phyloP scores from a whole-genome alignment of 1,284 basidiomycete species.

The Moniliella sp. region DNA sequence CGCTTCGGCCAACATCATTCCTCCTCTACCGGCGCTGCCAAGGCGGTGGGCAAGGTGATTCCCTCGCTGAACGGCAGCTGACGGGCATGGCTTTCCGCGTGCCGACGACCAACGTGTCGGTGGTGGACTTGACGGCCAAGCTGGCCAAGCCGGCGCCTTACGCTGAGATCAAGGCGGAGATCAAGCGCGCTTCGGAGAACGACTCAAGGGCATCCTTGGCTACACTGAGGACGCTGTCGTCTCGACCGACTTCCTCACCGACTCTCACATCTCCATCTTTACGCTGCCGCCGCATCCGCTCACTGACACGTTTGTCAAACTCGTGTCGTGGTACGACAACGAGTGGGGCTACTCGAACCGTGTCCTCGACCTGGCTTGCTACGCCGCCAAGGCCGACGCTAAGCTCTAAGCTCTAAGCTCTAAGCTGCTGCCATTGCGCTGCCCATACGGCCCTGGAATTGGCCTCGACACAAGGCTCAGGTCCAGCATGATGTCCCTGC shows the following conservation, averaged over 20 bases:
- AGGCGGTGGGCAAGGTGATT: slow-evolving; percentile 94
- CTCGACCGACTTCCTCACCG: slow-evolving; percentile 76
- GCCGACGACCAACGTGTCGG: slow-evolving; percentile 78
- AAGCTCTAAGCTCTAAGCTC: no score
- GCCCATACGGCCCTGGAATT: no score
- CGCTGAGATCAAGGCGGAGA: slow-evolving; percentile 68
- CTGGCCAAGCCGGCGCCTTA: slow-evolving; percentile 61
- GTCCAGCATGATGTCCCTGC: no score
- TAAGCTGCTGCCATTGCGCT: no score
- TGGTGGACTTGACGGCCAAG: slow-evolving; percentile 84
- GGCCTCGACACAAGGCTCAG: no score
- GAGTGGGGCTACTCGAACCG: slow-evolving; percentile 90
- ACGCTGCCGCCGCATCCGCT: slow-evolving; percentile 79
- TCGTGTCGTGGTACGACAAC: slow-evolving; percentile 63
- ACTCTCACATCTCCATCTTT: slow-evolving; percentile 44
- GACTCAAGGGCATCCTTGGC: slow-evolving; percentile 58
- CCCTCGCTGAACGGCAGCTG: slow-evolving; percentile 76
- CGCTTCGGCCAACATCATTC: slow-evolving; percentile 95
- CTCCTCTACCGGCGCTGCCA: slow-evolving; percentile 97
- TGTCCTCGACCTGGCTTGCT: slow-evolving; percentile 71
- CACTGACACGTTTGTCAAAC: slow-evolving; percentile 82
- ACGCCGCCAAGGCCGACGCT: slow-evolving; percentile 46
- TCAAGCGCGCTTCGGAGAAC: slow-evolving; percentile 60
- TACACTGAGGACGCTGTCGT: slow-evolving; percentile 92
- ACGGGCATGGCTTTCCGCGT: slow-evolving; percentile 93